A percentile compares a stretch with the other conserved stretches of the same genome.
Conservation (phyloP, 2,329 filamentous ascomycete genomes). For the Botrytis sinoallii region DNA sequence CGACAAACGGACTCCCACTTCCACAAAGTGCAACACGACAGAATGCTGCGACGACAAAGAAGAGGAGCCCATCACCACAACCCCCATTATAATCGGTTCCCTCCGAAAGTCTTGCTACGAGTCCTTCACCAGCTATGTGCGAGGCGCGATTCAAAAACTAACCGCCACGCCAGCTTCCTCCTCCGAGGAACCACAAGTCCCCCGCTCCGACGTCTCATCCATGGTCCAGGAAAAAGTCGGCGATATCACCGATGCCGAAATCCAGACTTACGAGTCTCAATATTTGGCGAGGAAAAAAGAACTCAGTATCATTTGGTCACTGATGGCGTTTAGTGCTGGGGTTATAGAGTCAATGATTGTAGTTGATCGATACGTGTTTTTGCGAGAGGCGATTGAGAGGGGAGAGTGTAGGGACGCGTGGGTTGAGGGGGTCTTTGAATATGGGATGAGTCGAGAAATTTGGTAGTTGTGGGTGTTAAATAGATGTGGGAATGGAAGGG, state of each 20-base stretch:
- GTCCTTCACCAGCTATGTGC: slow-evolving; percentile 73
- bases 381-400: slow-evolving; percentile 73
- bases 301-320: slow-evolving; percentile 81
- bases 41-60: not conserved
- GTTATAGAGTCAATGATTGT: slow-evolving; percentile 90
- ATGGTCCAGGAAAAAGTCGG: slow-evolving; percentile 65
- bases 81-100: slow-evolving; percentile 82
- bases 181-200: not conserved
- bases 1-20: not conserved
- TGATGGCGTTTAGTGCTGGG: slow-evolving; percentile 93
- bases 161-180: slow-evolving; percentile 31
- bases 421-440: slow-evolving; percentile 94
- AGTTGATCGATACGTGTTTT: slow-evolving; percentile 82
- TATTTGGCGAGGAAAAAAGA: slow-evolving; percentile 72
- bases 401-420: slow-evolving; percentile 71
- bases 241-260: slow-evolving; percentile 69
- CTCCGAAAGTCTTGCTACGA: slow-evolving; percentile 76
- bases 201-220: slow-evolving; percentile 47
- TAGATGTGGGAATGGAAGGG: not conserved
- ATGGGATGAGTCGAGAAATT: slow-evolving; percentile 76
- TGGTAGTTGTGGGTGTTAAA: slow-evolving; percentile 92
- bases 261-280: slow-evolving; percentile 63
- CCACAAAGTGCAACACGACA: not conserved
- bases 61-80: slow-evolving; percentile 51
- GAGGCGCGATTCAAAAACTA: slow-evolving; percentile 76